Evolutionary conservation across 805 yeast genomes (phyloP).

Genomic region (Hanseniaspora clermontiae): DNA sequence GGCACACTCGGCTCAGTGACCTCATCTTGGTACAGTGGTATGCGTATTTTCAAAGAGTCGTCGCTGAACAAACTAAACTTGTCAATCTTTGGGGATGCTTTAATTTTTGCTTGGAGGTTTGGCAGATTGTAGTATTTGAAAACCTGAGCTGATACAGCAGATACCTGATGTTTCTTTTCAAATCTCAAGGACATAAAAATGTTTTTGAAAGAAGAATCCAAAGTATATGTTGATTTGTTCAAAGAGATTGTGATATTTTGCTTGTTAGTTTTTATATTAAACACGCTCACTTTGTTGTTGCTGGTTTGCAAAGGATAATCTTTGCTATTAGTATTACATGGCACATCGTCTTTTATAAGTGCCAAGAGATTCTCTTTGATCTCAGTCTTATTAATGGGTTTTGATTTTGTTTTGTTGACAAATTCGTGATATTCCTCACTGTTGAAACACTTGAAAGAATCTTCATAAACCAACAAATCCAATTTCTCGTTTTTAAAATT

Average conservation of each 20-base stretch:
- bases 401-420: background rate
- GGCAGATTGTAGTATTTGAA: background rate
- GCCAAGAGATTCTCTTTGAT: background rate
- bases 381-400: background rate
- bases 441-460: background rate
- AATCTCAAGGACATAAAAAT: background rate
- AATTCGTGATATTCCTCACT: background rate
- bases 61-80: slow-evolving; percentile 2
- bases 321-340: background rate
- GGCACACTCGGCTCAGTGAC: background rate
- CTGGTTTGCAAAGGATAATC: background rate
- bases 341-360: background rate
- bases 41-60: background rate
- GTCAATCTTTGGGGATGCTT: slow-evolving; percentile 3
- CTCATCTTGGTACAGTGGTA: background rate
- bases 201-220: background rate
- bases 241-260: background rate
- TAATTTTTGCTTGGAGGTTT: background rate
- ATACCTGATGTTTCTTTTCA: background rate
- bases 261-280: background rate
- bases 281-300: background rate
- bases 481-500: background rate
- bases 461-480: background rate
- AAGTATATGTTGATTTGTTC: background rate
- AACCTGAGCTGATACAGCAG: slow-evolving; percentile 5